Evolutionary conservation across 768 basidiomycete genomes (phyloP).

Genomic region (Termitomyces sp.): DNA sequence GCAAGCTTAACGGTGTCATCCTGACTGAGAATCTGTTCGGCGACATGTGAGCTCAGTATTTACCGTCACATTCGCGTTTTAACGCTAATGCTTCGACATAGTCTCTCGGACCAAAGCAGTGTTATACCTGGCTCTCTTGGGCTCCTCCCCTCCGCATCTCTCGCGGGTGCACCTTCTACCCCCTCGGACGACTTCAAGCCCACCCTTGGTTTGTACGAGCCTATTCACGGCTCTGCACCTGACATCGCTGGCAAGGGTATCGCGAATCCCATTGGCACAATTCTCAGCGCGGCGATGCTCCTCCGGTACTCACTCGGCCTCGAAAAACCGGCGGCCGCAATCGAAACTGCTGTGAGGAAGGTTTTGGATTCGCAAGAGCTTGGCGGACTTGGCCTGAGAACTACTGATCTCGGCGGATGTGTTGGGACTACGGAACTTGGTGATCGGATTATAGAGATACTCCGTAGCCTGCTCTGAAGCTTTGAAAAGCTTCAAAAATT

Average conservation of each 20-base stretch:
- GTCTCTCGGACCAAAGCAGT: slow-evolving; percentile 93
- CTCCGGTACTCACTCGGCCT: slow-evolving; percentile 92
- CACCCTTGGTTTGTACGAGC: slow-evolving; percentile 90
- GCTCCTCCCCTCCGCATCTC: slow-evolving; percentile 91
- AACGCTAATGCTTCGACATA: slow-evolving; percentile 24
- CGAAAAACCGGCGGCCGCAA: slow-evolving; percentile 75
- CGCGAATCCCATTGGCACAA: slow-evolving; percentile 93
- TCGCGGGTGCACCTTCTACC: slow-evolving; percentile 78
- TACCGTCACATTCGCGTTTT: not conserved
- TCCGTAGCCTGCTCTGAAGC: slow-evolving; percentile 52
- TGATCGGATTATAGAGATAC: slow-evolving; percentile 70
- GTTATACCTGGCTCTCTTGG: slow-evolving; percentile 98
- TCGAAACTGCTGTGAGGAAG: slow-evolving; percentile 88
- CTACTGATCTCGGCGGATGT: slow-evolving; percentile 83
- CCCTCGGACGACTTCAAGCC: slow-evolving; percentile 67
- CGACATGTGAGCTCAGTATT: slow-evolving; percentile 69
- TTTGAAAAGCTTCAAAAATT: not conserved
- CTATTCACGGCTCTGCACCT: slow-evolving; percentile 93
- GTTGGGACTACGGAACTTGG: slow-evolving; percentile 77
- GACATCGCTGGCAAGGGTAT: slow-evolving; percentile 94
- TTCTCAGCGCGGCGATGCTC: slow-evolving; percentile 90
- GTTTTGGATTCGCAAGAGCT: slow-evolving; percentile 66
- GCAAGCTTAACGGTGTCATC: slow-evolving; percentile 91
- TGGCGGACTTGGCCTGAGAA: slow-evolving; percentile 78
- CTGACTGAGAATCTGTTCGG: slow-evolving; percentile 96